phyloP scores from a whole-genome alignment of 208 protist genomes.

The Naegleria fowleri region DNA sequence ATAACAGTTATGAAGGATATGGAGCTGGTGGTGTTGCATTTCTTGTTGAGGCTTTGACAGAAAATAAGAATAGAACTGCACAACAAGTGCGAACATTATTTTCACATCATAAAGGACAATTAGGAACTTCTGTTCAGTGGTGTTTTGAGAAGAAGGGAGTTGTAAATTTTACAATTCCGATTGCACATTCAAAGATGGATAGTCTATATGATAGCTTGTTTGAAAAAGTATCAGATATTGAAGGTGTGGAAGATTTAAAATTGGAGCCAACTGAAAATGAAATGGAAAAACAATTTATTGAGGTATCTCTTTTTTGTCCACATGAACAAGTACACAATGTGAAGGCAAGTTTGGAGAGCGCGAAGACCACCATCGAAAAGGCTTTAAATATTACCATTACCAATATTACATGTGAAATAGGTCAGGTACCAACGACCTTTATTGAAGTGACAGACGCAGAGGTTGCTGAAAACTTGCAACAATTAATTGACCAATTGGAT shows the following conservation, averaged over 20 bases:
- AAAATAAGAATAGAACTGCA: conserved; percentile 6
- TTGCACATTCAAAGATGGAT: background rate
- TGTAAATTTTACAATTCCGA: background rate
- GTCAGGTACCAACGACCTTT: background rate
- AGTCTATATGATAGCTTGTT: background rate
- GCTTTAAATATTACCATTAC: background rate
- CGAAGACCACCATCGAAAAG: background rate
- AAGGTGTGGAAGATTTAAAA: background rate
- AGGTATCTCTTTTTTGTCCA: background rate
- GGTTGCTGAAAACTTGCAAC: background rate
- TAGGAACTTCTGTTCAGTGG: background rate
- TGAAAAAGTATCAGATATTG: background rate
- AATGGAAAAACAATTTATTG: background rate
- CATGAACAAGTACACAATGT: background rate
- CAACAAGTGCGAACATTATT: background rate
- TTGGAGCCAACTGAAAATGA: background rate
- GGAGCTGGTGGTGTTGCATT: background rate
- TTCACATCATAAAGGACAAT: background rate
- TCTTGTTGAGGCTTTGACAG: background rate
- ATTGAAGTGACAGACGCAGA: background rate
- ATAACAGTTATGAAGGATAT: background rate
- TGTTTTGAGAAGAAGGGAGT: conserved; percentile 1
- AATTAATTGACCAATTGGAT: background rate
- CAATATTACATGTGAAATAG: background rate
- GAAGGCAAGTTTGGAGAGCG: background rate